Base-by-base conservation (phyloP, 148 eudicot species). In the Pharnaceum exiguum region DNA sequence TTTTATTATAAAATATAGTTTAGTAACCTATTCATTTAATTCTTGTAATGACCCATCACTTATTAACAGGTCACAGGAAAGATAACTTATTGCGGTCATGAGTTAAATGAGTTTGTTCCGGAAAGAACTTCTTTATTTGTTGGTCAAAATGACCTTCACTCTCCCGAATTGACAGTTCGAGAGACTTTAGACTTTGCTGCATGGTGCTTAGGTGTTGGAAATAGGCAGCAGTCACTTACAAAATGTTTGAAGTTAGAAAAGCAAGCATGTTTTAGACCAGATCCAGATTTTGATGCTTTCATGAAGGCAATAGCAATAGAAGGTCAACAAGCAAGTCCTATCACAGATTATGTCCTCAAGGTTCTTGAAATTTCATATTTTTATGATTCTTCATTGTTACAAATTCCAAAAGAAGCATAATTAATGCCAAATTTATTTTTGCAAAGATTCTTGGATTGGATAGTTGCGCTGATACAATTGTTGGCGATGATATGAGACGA, bases 121-220 rank as follows among this genome's bases (percentile, higher is more conserved):
- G 77, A 77, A 37, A 79, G 87, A 68, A 89, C 97, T 2, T 83
- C 88, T 59, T 86, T 95, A 32, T 89, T 86, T 62, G 83, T 89
- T 5, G 76, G 88, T 65, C 95, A 86, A 50, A 66, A 79, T 62
- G 88, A 89, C 68, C 82, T 89, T 54, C 97, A 89, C 37, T 35
- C 75, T 25, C 90, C 90, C 36, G 95, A 89, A 72, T 71, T 89
- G 97, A 89, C 97, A 0, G 95, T 89, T 1, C 69, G 97, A 72
- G 95, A 89, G 68, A 86, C 95, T 5, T 44, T 89, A 24, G 84
- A 89, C 52, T 89, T 89, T 60, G 77, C 95, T 1, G 95, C 75
- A 18, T 66, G 95, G 27, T 89, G 90, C 47, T 72, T 89, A 52
- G 97, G 97, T 11, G 86, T 79, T 38, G 97, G 97, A 15, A 53